Evolutionary conservation across 1,284 basidiomycete species (phyloP).

Genomic region (Violaceomyces palustris): DNA sequence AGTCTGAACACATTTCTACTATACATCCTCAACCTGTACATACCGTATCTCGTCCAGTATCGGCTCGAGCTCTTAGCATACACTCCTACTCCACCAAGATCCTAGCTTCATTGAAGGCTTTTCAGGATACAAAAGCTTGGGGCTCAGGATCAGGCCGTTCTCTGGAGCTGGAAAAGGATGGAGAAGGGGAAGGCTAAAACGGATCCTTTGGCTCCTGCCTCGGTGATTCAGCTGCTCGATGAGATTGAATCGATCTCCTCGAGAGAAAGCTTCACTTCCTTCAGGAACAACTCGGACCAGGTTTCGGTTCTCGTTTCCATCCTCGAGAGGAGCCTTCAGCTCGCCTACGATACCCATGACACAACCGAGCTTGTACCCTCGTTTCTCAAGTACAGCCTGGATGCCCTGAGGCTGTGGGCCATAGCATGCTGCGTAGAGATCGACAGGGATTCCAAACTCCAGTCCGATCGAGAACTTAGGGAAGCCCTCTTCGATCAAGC

Average conservation of each 20-base stretch:
- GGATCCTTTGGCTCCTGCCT: slow-evolving; percentile 17
- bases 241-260: slow-evolving; percentile 10
- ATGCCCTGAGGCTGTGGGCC: slow-evolving; percentile 23
- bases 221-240: slow-evolving; percentile 16
- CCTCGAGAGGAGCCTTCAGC: background rate
- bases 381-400: slow-evolving; percentile 25
- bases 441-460: too few relatives aligned
- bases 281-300: slow-evolving; percentile 7
- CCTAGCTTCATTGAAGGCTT: too few relatives aligned
- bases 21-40: too few relatives aligned
- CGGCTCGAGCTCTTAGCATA: too few relatives aligned
- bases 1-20: too few relatives aligned
- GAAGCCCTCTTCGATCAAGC: slow-evolving; percentile 6
- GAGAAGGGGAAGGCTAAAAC: slow-evolving; percentile 32
- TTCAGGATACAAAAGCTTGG: too few relatives aligned
- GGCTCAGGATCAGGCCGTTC: too few relatives aligned
- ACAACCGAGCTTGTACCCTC: slow-evolving; percentile 18
- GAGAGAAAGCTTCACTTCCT: slow-evolving; percentile 1
- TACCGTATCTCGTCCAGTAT: too few relatives aligned
- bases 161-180: too few relatives aligned
- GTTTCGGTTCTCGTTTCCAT: background rate
- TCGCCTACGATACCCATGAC: background rate
- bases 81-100: too few relatives aligned
- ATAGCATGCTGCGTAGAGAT: too few relatives aligned
- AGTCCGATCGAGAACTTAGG: too few relatives aligned